A percentile compares a stretch with the other conserved stretches of the same genome.
These are phyloP conservation scores for Sphagnum fallax DNA, from an alignment of 228 moss, liverwort and hornwort genomes.

Conservation along the genomic window DNA sequence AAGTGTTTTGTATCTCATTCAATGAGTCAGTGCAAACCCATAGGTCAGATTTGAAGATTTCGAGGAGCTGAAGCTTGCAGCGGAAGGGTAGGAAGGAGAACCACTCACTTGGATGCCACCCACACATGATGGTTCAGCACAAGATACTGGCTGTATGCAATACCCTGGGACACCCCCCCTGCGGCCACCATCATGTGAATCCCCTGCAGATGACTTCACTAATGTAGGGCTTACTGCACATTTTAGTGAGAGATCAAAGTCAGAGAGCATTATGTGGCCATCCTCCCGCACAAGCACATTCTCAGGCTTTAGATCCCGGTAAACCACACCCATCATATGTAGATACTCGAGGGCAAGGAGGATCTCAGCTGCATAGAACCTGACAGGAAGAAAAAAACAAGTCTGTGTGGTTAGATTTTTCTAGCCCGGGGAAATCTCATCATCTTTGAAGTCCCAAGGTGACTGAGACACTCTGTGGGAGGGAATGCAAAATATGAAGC, in stretches of 20 bases:
- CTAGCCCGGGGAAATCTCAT: no score
- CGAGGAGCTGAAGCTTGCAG: no score
- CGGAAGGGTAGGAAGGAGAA: neutral
- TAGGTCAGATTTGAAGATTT: no score
- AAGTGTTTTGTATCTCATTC: no score
- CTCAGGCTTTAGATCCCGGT: slow-evolving; percentile 53
- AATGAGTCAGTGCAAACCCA: neutral
- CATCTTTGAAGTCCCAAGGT: no score
- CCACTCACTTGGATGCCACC: slow-evolving; percentile 25
- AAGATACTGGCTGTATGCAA: slow-evolving; percentile 33
- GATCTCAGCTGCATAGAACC: slow-evolving; percentile 53
- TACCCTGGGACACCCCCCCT: slow-evolving; percentile 23
- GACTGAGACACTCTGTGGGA: no score
- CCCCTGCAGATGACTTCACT: slow-evolving; percentile 36
- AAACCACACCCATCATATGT: slow-evolving; percentile 62
- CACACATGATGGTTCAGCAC: slow-evolving; percentile 37
- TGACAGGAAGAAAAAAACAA: neutral
- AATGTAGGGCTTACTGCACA: slow-evolving; percentile 53
- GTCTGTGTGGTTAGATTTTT: no score
- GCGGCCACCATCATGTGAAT: slow-evolving; percentile 20
- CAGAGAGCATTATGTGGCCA: slow-evolving; percentile 55
- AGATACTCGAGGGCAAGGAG: slow-evolving; percentile 51
- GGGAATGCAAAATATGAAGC: no score
- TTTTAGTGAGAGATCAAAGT: slow-evolving; percentile 43
- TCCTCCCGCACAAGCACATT: slow-evolving; percentile 52